These are phyloP conservation scores for Cytidiella melzeri DNA, from an alignment of 768 basidiomycete genomes.

Conservation along the genomic window DNA sequence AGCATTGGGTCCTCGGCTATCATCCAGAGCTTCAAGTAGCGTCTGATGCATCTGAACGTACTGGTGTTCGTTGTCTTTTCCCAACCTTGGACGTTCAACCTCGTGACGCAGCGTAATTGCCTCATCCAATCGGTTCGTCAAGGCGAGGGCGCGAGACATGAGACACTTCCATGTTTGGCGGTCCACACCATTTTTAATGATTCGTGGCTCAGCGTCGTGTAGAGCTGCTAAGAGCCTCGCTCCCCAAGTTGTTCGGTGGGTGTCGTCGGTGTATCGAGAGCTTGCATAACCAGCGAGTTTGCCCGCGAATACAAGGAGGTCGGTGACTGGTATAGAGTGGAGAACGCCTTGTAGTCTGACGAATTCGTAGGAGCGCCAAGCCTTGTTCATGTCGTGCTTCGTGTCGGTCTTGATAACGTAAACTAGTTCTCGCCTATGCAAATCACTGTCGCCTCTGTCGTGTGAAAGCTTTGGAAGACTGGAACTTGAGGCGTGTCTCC, in stretches of 20 bases:
- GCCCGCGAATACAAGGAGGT: conserved; percentile 24
- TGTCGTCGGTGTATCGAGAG: no score
- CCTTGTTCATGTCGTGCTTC: conserved; percentile 31
- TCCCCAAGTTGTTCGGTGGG: conserved; percentile 25
- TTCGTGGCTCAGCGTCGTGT: conserved; percentile 20
- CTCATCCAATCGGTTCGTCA: conserved; percentile 31
- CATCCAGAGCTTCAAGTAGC: conserved; percentile 31
- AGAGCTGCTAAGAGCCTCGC: conserved; percentile 31
- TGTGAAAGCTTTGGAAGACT: conserved; percentile 6
- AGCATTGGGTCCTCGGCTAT: conserved; percentile 25
- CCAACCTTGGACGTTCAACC: conserved; percentile 18
- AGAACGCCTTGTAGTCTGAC: conserved; percentile 10
- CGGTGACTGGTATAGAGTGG: conserved; percentile 19
- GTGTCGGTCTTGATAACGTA: background rate
- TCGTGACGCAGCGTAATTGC: conserved; percentile 27
- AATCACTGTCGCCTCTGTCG: background rate
- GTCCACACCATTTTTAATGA: conserved; percentile 18
- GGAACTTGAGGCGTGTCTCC: conserved; percentile 28
- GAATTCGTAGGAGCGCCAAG: conserved; percentile 35
- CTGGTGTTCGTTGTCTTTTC: conserved; percentile 17
- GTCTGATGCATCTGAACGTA: conserved; percentile 31
- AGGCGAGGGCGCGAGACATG: conserved; percentile 28
- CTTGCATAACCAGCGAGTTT: conserved; percentile 12
- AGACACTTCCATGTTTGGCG: conserved; percentile 23
- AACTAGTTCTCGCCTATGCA: background rate